A percentile compares a stretch with the other conserved stretches of the same genome.
These are phyloP conservation scores for Rhododendron mucronatum DNA, from an alignment of 148 eudicot genomes.

Conservation along the genomic window DNA sequence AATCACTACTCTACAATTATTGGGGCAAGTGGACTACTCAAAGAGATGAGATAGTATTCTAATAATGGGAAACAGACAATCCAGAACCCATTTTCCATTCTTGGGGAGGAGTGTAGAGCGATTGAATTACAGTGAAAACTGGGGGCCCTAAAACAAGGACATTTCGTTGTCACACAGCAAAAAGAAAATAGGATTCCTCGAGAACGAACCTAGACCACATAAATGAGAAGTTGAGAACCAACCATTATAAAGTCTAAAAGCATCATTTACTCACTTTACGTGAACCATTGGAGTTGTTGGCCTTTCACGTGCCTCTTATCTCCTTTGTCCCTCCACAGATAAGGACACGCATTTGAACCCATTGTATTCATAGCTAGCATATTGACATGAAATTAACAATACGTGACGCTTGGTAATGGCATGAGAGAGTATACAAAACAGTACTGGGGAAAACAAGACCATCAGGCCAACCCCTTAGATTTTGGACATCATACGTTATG, in stretches of 20 bases:
- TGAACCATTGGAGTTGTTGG: background rate
- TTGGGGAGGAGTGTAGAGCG: background rate
- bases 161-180: background rate
- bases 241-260: background rate
- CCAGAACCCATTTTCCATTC: background rate
- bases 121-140: background rate
- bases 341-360: background rate
- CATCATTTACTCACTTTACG: background rate
- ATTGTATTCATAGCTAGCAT: background rate
- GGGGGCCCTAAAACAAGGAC: background rate
- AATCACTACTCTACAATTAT: too few relatives aligned
- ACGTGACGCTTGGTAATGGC: background rate
- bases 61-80: background rate
- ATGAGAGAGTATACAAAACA: too few relatives aligned
- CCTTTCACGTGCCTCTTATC: constrained; percentile 3
- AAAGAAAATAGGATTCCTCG: background rate
- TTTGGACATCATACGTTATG: background rate
- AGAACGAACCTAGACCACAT: background rate
- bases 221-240: background rate
- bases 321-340: background rate
- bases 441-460: too few relatives aligned
- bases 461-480: background rate
- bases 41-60: background rate
- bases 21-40: background rate
- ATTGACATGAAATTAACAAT: background rate